Evolutionary conservation across 345 rosid genomes (phyloP).

Genomic region (Linum usitatissimum): DNA sequence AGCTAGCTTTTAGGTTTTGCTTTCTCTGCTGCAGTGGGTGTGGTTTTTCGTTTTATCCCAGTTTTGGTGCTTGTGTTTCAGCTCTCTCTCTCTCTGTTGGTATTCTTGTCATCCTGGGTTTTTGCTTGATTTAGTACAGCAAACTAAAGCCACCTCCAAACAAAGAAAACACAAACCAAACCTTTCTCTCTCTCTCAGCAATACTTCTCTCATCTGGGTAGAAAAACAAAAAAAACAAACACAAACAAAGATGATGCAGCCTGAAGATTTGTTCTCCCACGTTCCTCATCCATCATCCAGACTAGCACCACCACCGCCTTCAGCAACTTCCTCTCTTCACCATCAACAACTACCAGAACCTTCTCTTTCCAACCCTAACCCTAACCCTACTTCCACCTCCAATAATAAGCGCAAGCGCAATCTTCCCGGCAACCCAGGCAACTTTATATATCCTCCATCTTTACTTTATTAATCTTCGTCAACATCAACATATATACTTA

Average conservation of each 20-base stretch:
- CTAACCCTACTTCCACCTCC: constrained; percentile 39
- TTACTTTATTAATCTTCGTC: too few species aligned
- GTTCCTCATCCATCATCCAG: constrained; percentile 22
- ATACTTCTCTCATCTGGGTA: not conserved
- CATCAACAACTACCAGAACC: constrained; percentile 26
- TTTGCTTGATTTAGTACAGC: constrained; percentile 12
- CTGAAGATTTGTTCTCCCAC: constrained; percentile 35
- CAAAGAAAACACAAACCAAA: not conserved
- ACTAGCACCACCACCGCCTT: constrained; percentile 3
- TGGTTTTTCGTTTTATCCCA: not conserved
- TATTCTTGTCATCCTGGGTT: constrained; percentile 13
- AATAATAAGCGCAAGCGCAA: constrained; percentile 44
- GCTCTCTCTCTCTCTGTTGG: not conserved
- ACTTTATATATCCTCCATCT: too few species aligned
- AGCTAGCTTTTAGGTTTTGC: not conserved
- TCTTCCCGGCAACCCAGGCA: constrained; percentile 72
- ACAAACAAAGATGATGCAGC: constrained; percentile 42
- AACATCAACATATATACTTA: too few species aligned
- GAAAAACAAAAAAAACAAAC: too few species aligned
- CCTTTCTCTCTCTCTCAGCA: not conserved
- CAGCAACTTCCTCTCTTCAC: not conserved
- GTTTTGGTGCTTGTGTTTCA: not conserved
- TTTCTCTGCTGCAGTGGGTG: too few species aligned
- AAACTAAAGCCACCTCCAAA: constrained; percentile 6
- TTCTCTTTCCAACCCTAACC: constrained; percentile 40